Percentiles rank a stretch among this genome's conserved stretches.
phyloP scores from a whole-genome alignment of 371 early-diverging fungal genomes.

The Coemansia sp. region DNA sequence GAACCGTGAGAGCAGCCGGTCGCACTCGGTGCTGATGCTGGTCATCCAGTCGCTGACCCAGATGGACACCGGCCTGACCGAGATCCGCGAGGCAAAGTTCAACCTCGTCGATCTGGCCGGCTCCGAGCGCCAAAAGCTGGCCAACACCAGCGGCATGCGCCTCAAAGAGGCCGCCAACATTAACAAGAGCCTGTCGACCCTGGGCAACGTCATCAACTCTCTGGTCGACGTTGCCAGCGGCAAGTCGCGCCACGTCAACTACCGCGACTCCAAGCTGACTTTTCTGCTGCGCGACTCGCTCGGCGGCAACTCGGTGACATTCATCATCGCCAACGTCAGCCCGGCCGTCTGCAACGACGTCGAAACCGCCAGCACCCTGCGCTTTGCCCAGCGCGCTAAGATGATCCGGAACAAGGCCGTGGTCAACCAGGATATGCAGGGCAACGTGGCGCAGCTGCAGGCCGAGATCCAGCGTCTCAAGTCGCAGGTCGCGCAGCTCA shows the following conservation, averaged over 20 bases:
- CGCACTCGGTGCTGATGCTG: constrained; percentile 62
- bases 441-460: constrained; percentile 59
- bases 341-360: constrained; percentile 74
- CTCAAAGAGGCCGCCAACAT: constrained; percentile 89
- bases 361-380: constrained; percentile 80
- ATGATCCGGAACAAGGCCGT: constrained; percentile 81
- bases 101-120: constrained; percentile 94
- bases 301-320: constrained; percentile 68
- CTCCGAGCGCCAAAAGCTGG: constrained; percentile 78
- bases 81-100: constrained; percentile 62
- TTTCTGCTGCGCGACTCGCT: constrained; percentile 70
- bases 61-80: constrained; percentile 56
- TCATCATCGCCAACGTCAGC: constrained; percentile 83
- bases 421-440: constrained; percentile 63
- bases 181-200: constrained; percentile 81
- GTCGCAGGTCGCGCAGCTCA: constrained; percentile 32
- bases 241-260: constrained; percentile 78
- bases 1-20: constrained; percentile 64
- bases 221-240: constrained; percentile 72
- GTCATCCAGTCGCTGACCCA: constrained; percentile 58
- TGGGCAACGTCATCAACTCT: constrained; percentile 91
- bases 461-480: constrained; percentile 57
- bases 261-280: constrained; percentile 88
- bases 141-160: constrained; percentile 74
- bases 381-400: constrained; percentile 90